A percentile compares a stretch with the other conserved stretches of the same genome.
phyloP scores from a whole-genome alignment of 2,329 filamentous ascomycete genomes.

The Colletotrichum eleusines region DNA sequence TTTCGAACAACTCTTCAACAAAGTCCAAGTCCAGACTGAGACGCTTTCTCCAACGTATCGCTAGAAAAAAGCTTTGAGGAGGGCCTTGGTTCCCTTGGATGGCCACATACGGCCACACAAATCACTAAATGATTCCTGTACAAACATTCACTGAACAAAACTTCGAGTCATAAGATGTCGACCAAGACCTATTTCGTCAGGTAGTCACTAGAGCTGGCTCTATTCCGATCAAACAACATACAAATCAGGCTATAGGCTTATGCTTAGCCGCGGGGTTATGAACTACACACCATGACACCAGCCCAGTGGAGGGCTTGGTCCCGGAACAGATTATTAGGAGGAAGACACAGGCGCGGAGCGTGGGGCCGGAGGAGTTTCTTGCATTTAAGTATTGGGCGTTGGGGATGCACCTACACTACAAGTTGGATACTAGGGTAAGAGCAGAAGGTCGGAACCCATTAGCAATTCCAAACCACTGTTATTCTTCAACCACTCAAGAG shows the following conservation, averaged over 20 bases:
- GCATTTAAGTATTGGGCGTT: not conserved
- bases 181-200: not conserved
- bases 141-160: not conserved
- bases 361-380: not conserved
- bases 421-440: too few relatives aligned
- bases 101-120: not conserved
- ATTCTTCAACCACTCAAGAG: not conserved
- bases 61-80: not conserved
- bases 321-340: not conserved
- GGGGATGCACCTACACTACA: not conserved
- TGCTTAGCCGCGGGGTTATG: not conserved
- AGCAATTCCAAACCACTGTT: not conserved
- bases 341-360: not conserved
- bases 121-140: not conserved
- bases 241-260: not conserved
- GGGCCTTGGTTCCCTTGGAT: not conserved
- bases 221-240: not conserved
- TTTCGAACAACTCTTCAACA: not conserved
- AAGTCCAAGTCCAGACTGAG: slow-evolving; percentile 6
- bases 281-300: not conserved
- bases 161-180: not conserved
- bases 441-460: not conserved
- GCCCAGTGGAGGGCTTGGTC: not conserved
- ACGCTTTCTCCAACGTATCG: slow-evolving; percentile 12
- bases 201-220: not conserved